These are phyloP conservation scores for Boletus reticulatus DNA, from an alignment of 768 basidiomycete genomes.

Conservation along the genomic window DNA sequence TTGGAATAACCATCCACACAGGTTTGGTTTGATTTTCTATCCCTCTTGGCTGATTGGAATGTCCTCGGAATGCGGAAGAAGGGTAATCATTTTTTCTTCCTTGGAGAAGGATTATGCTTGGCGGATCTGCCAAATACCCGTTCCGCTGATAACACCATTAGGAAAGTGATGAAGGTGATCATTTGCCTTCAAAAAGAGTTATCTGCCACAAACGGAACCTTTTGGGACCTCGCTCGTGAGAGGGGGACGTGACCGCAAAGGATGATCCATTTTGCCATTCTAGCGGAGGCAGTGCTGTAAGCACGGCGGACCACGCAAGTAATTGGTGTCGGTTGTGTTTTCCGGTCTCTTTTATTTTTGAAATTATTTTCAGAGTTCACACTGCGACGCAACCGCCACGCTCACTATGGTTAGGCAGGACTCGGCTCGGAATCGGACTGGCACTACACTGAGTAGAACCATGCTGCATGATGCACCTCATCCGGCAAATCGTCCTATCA, in stretches of 20 bases:
- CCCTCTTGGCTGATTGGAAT: not conserved
- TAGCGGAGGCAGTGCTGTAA: constrained; percentile 22
- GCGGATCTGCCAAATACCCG: constrained; percentile 9
- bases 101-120: not conserved
- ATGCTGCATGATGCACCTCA: constrained; percentile 14
- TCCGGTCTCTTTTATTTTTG: not conserved
- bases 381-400: constrained; percentile 4
- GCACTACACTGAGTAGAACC: not conserved
- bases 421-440: constrained; percentile 8
- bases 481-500: constrained; percentile 19
- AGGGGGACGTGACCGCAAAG: constrained; percentile 11
- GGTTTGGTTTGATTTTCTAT: constrained; percentile 1
- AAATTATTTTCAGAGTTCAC: constrained; percentile 5
- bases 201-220: constrained; percentile 11
- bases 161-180: constrained; percentile 15
- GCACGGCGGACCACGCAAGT: not conserved
- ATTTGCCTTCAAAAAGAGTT: constrained; percentile 16
- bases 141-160: constrained; percentile 19
- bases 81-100: not conserved
- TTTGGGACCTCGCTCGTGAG: constrained; percentile 9
- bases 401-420: constrained; percentile 2
- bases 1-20: not conserved
- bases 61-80: constrained; percentile 19
- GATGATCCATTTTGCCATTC: constrained; percentile 18
- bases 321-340: constrained; percentile 2